Percentiles rank a stretch among this genome's conserved stretches.
Evolutionary conservation across 2,329 filamentous ascomycete genomes (phyloP).

Genomic region (Cyanodermella asteris): DNA sequence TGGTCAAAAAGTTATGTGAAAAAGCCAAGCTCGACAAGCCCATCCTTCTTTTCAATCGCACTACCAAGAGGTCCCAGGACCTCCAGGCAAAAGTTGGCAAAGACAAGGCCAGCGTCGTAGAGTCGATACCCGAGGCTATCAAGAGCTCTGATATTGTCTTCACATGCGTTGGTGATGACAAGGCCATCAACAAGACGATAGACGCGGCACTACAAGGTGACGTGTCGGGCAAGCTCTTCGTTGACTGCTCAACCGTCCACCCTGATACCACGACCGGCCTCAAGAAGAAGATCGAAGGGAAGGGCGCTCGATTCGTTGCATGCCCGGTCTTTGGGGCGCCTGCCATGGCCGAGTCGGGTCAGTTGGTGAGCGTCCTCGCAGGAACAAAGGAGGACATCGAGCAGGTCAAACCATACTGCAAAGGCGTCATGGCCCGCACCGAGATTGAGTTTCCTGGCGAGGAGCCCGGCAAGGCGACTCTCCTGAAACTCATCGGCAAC

Average conservation of each 20-base stretch:
- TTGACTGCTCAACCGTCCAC: slow-evolving; percentile 2
- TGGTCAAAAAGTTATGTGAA: slow-evolving; percentile 62
- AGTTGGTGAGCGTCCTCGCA: slow-evolving; percentile 1
- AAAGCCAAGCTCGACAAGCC: slow-evolving; percentile 15
- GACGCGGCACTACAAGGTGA: slow-evolving; percentile 40
- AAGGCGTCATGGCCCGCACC: slow-evolving; percentile 12
- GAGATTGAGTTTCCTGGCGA: slow-evolving; percentile 42
- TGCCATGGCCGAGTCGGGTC: slow-evolving; percentile 1
- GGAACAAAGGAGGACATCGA: neutral
- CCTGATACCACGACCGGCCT: slow-evolving; percentile 1
- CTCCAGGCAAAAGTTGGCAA: slow-evolving; percentile 11
- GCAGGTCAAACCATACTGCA: slow-evolving; percentile 1
- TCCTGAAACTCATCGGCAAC: slow-evolving; percentile 1
- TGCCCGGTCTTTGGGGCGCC: slow-evolving; percentile 2
- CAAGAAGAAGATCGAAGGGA: neutral
- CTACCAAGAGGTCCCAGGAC: slow-evolving; percentile 1
- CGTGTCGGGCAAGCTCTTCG: neutral
- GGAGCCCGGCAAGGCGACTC: slow-evolving; percentile 1
- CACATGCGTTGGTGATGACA: slow-evolving; percentile 32
- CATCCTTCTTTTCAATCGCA: slow-evolving; percentile 1
- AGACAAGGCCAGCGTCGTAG: slow-evolving; percentile 44
- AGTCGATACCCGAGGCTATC: slow-evolving; percentile 15
- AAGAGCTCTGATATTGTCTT: neutral
- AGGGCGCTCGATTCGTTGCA: slow-evolving; percentile 1
- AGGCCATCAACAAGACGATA: slow-evolving; percentile 5